Evolutionary conservation across 345 rosid genomes (phyloP).

Genomic region (Carallia pectinifolia): DNA sequence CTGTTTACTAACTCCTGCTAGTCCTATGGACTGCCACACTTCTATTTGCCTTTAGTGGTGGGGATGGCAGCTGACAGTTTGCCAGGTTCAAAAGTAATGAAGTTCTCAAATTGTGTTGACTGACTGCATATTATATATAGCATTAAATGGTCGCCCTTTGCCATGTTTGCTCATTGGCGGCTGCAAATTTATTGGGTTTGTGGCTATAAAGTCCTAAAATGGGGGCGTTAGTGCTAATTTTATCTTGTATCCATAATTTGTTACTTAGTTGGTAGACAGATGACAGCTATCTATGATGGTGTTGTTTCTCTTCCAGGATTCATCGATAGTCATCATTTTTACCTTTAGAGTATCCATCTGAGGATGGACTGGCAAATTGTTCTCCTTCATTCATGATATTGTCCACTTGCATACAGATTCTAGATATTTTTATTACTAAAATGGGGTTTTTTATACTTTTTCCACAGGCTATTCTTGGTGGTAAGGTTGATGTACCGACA

Average conservation of each 20-base stretch:
- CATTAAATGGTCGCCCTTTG: too few relatives aligned
- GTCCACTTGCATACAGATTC: constrained; percentile 2
- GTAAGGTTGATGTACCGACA: constrained; percentile 79
- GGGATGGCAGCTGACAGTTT: too few relatives aligned
- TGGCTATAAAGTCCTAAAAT: not conserved
- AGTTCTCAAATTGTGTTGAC: too few relatives aligned
- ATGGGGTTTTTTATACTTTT: constrained; percentile 15
- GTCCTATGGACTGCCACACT: too few relatives aligned
- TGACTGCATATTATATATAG: too few relatives aligned
- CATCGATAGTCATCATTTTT: not conserved
- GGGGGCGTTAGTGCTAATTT: not conserved
- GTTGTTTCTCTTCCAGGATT: not conserved
- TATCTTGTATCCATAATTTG: not conserved
- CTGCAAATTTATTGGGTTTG: not conserved
- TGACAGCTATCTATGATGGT: not conserved
- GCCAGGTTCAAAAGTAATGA: too few relatives aligned
- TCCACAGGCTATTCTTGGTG: constrained; percentile 88
- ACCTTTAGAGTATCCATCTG: not conserved
- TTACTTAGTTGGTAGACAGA: too few relatives aligned
- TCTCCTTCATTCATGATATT: not conserved
- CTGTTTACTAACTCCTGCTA: not conserved
- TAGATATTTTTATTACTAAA: constrained; percentile 4
- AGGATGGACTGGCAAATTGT: not conserved
- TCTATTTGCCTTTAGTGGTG: too few relatives aligned
- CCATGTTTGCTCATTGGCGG: too few relatives aligned